Conservation (phyloP, 2,329 filamentous ascomycete genomes). For the Claviceps sp. region DNA sequence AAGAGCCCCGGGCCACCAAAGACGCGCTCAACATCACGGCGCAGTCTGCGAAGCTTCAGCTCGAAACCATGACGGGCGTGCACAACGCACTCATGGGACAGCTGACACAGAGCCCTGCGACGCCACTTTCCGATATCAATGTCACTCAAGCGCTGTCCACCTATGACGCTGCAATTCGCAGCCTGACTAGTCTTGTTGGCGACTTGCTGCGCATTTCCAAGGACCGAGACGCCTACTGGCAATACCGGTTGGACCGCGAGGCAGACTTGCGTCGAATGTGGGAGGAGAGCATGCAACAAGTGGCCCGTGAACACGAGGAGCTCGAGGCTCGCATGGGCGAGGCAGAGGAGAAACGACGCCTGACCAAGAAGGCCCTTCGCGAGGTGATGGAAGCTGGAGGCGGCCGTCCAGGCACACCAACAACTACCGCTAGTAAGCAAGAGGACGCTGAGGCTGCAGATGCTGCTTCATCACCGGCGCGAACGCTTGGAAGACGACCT, state of each 20-base stretch:
- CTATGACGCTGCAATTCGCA: constrained; percentile 82
- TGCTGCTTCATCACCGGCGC: constrained; percentile 21
- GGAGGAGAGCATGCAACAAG: constrained; percentile 97
- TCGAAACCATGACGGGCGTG: constrained; percentile 80
- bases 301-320: constrained; percentile 88
- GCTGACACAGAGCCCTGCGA: constrained; percentile 48
- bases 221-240: constrained; percentile 94
- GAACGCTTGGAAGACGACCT: constrained; percentile 39
- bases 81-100: constrained; percentile 69
- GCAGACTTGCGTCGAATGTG: constrained; percentile 86
- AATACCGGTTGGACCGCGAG: constrained; percentile 84
- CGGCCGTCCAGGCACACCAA: constrained; percentile 17
- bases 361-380: constrained; percentile 77
- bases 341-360: constrained; percentile 77
- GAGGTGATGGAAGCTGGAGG: constrained; percentile 57
- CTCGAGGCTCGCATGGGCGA: constrained; percentile 79
- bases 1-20: constrained; percentile 61
- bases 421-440: constrained; percentile 15
- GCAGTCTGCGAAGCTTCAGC: constrained; percentile 82
- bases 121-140: constrained; percentile 62
- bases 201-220: constrained; percentile 84
- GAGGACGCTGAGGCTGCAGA: constrained; percentile 18
- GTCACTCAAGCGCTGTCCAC: constrained; percentile 67
- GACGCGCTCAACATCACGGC: constrained; percentile 96
- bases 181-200: constrained; percentile 69